These are phyloP conservation scores for Sporothrix protearum DNA, from an alignment of 2,329 filamentous ascomycete genomes.

Conservation along the genomic window DNA sequence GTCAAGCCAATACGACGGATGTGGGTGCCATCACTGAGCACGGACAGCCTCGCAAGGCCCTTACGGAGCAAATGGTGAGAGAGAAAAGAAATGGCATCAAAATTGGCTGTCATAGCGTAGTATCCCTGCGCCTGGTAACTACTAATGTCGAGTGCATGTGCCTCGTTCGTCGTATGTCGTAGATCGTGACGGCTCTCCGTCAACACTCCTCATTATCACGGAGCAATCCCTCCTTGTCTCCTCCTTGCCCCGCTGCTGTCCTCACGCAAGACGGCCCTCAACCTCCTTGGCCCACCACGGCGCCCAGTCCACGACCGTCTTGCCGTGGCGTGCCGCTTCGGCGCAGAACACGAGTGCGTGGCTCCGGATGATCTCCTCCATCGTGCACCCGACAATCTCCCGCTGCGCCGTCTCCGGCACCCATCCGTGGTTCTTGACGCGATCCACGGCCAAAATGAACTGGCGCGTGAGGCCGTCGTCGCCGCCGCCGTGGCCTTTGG, in stretches of 20 bases:
- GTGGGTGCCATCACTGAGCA: too few species aligned
- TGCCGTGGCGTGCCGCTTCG: constrained; percentile 72
- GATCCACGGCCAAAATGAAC: constrained; percentile 78
- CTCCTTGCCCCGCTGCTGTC: not conserved
- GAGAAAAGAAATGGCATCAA: not conserved
- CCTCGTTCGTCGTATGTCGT: not conserved
- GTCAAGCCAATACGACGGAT: not conserved
- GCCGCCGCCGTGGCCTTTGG: constrained; percentile 67
- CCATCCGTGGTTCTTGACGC: constrained; percentile 69
- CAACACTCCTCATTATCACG: not conserved
- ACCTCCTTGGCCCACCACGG: constrained; percentile 69
- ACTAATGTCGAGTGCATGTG: not conserved
- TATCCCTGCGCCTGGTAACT: not conserved
- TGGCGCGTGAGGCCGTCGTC: constrained; percentile 76
- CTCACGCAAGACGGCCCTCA: constrained; percentile 25
- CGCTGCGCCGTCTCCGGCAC: constrained; percentile 67
- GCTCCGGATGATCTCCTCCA: constrained; percentile 84
- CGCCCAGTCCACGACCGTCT: constrained; percentile 69
- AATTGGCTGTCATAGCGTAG: not conserved
- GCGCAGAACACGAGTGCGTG: constrained; percentile 94
- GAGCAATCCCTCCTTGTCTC: not conserved
- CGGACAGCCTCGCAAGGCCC: not conserved
- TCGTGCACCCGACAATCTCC: constrained; percentile 71
- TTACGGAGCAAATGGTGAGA: not conserved
- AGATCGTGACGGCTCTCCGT: not conserved